Evolutionary conservation across 139 green algal species (phyloP).

Genomic region (Tetraselmis striata): DNA sequence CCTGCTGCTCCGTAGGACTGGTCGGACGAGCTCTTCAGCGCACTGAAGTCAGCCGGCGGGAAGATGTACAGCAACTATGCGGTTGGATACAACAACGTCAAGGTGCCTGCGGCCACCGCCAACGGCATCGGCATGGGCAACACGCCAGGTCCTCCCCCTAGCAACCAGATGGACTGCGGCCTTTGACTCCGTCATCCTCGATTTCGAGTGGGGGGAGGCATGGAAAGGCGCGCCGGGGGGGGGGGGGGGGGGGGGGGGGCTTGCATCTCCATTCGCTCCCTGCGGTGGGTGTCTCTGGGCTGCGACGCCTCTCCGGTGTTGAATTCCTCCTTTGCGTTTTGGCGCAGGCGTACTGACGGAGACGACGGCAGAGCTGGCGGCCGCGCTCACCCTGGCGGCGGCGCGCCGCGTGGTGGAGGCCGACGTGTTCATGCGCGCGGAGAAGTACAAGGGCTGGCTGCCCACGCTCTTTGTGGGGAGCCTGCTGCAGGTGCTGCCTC

Average conservation of each 20-base stretch:
- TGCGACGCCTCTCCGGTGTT: too few species aligned
- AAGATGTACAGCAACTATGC: constrained; percentile 94
- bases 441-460: constrained; percentile 94
- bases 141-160: constrained; percentile 68
- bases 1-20: not conserved
- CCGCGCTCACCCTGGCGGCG: constrained; percentile 85
- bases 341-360: constrained; percentile 84
- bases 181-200: too few species aligned
- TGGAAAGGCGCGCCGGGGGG: too few species aligned
- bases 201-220: not conserved
- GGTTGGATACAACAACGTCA: constrained; percentile 98
- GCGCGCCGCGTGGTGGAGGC: constrained; percentile 87
- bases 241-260: too few species aligned
- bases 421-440: constrained; percentile 93
- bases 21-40: constrained; percentile 79
- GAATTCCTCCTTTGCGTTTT: too few species aligned
- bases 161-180: too few species aligned
- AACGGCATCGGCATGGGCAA: constrained; percentile 92
- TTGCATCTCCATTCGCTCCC: too few species aligned
- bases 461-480: constrained; percentile 87
- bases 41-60: constrained; percentile 78
- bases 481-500: constrained; percentile 41
- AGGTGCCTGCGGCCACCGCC: constrained; percentile 78
- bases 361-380: constrained; percentile 94
- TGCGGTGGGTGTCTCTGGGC: too few species aligned